Percentiles rank a stretch among this genome's conserved stretches.
These are phyloP conservation scores for Ramalina intermedia DNA, from an alignment of 495 filamentous ascomycete genomes.

Conservation along the genomic window DNA sequence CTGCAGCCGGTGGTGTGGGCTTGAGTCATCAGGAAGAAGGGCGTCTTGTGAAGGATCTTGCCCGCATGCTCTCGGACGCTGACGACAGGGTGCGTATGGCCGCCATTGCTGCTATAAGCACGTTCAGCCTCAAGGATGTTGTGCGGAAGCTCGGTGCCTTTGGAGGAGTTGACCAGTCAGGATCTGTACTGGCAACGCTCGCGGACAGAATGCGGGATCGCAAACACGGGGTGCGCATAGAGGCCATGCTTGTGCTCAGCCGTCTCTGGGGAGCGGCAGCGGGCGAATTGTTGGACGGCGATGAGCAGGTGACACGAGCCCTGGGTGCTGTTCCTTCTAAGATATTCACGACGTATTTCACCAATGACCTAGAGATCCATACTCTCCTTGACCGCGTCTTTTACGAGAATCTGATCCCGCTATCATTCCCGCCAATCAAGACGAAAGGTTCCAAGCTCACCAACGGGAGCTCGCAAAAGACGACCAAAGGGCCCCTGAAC, in stretches of 20 bases:
- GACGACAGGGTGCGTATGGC: constrained; percentile 86
- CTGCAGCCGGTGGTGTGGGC: constrained; percentile 75
- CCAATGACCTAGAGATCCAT: constrained; percentile 80
- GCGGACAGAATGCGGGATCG: constrained; percentile 82
- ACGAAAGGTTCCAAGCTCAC: constrained; percentile 43
- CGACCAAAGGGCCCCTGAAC: constrained; percentile 34
- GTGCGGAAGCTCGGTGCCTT: constrained; percentile 62
- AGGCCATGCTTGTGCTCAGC: constrained; percentile 69
- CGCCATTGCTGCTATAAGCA: constrained; percentile 66
- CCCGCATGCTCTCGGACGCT: constrained; percentile 66
- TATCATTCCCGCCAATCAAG: constrained; percentile 71
- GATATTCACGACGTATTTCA: constrained; percentile 78
- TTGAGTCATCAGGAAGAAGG: constrained; percentile 64
- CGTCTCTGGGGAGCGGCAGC: constrained; percentile 84
- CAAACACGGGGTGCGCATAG: constrained; percentile 64
- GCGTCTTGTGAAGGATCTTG: constrained; percentile 53
- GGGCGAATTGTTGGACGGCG: constrained; percentile 71
- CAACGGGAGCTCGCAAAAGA: constrained; percentile 46
- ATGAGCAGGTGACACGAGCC: constrained; percentile 55
- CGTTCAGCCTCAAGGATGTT: constrained; percentile 62
- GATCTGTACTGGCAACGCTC: constrained; percentile 62
- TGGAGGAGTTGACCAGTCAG: constrained; percentile 53
- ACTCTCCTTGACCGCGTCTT: constrained; percentile 71
- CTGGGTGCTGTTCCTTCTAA: constrained; percentile 69
- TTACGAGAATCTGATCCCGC: constrained; percentile 71